phyloP scores from a whole-genome alignment of 495 filamentous ascomycete genomes.

The Filosporella fistucella region DNA sequence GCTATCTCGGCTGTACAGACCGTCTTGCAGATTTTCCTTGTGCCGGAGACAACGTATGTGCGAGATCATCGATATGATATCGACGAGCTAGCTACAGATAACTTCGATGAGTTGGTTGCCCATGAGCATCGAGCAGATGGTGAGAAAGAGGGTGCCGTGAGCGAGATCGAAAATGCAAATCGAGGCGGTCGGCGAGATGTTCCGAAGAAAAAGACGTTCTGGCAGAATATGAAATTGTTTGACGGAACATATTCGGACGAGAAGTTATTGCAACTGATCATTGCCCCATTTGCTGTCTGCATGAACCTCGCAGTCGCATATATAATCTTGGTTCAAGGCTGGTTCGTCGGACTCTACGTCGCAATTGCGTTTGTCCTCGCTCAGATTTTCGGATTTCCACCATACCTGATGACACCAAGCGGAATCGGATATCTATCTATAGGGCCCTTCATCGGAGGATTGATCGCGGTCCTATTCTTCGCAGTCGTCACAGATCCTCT shows the following conservation, averaged over 20 bases:
- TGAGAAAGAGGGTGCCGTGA: too few relatives aligned
- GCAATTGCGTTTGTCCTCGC: constrained; percentile 55
- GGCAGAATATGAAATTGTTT: constrained; percentile 48
- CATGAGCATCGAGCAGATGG: constrained; percentile 5
- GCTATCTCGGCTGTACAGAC: constrained; percentile 26
- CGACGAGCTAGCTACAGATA: constrained; percentile 24
- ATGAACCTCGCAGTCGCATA: constrained; percentile 62
- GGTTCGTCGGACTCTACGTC: constrained; percentile 60
- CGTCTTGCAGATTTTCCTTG: constrained; percentile 27
- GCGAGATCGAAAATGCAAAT: too few relatives aligned
- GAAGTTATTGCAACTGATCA: constrained; percentile 30
- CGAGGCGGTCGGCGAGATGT: too few relatives aligned
- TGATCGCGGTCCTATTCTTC: constrained; percentile 31
- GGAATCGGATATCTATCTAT: constrained; percentile 59
- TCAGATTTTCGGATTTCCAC: constrained; percentile 46
- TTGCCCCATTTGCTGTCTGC: constrained; percentile 28
- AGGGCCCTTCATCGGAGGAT: constrained; percentile 6
- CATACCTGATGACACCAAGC: constrained; percentile 52
- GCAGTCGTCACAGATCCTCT: constrained; percentile 33
- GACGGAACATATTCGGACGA: constrained; percentile 42
- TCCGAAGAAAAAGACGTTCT: constrained; percentile 36
- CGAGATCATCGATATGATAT: constrained; percentile 25
- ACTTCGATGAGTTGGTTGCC: constrained; percentile 9
- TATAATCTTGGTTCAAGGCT: constrained; percentile 59
- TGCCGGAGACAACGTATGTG: constrained; percentile 30